Evolutionary conservation across 2,329 filamentous ascomycete genomes (phyloP).

Genomic region (Graphium sp.): DNA sequence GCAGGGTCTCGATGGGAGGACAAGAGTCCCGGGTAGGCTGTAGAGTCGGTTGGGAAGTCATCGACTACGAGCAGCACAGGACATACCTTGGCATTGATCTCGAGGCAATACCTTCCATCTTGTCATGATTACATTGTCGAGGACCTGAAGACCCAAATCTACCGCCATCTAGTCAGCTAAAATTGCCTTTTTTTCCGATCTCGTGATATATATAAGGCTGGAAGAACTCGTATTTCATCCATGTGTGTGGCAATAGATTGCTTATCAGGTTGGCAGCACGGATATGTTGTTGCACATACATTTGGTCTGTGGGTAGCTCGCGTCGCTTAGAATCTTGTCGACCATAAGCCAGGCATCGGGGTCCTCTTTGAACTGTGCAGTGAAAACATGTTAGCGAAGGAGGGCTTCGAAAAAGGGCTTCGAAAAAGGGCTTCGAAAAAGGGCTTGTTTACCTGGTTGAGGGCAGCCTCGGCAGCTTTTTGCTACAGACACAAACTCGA

Average conservation of each 20-base stretch:
- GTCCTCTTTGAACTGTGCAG: conserved; percentile 88
- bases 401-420: conserved; percentile 1
- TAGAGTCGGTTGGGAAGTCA: conserved; percentile 2
- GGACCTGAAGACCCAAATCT: conserved; percentile 89
- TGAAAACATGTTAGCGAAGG: conserved; percentile 2
- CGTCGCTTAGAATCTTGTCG: conserved; percentile 88
- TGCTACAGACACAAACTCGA: conserved; percentile 40
- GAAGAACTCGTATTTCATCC: too few relatives aligned
- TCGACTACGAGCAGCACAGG: conserved; percentile 13
- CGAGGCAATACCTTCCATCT: conserved; percentile 96
- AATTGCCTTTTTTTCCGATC: too few relatives aligned
- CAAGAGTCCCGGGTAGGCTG: too few relatives aligned
- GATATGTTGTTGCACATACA: conserved; percentile 42
- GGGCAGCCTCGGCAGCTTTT: conserved; percentile 83
- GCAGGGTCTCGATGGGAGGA: background rate
- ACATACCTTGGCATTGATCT: conserved; percentile 82
- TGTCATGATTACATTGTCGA: conserved; percentile 97
- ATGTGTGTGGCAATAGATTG: conserved; percentile 1
- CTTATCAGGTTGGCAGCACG: conserved; percentile 4
- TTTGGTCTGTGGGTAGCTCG: conserved; percentile 90
- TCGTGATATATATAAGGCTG: background rate
- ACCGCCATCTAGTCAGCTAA: too few relatives aligned
- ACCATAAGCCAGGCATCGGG: conserved; percentile 96
- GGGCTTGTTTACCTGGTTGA: conserved; percentile 63
- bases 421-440: conserved; percentile 4